phyloP scores from a whole-genome alignment of 805 yeast genomes.

The Metschnikowia aberdeeniae region DNA sequence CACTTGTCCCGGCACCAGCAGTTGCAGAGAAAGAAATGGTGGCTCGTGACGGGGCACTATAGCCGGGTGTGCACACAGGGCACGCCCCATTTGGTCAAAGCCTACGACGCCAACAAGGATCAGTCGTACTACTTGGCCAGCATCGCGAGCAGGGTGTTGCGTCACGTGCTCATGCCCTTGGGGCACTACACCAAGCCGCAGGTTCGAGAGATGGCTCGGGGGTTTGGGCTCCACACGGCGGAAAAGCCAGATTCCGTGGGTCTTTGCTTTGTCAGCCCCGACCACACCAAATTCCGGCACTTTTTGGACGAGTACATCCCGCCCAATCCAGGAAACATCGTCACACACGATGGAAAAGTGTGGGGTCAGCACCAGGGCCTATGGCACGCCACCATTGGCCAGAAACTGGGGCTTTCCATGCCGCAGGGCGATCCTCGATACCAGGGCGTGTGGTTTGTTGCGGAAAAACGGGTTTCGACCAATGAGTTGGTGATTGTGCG shows the following conservation, averaged over 20 bases:
- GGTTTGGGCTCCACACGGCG: slow-evolving; percentile 54
- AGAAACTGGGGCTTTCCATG: slow-evolving; percentile 71
- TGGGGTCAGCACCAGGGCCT: slow-evolving; percentile 85
- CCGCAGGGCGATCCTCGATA: slow-evolving; percentile 82
- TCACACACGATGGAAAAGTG: slow-evolving; percentile 66
- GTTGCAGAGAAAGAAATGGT: slow-evolving; percentile 45
- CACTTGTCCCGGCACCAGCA: slow-evolving; percentile 34
- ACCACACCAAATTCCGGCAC: slow-evolving; percentile 57
- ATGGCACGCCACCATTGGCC: slow-evolving; percentile 97
- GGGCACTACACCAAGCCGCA: slow-evolving; percentile 75
- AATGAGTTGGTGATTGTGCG: slow-evolving; percentile 79
- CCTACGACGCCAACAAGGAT: slow-evolving; percentile 62
- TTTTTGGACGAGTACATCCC: slow-evolving; percentile 73
- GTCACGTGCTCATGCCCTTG: slow-evolving; percentile 66
- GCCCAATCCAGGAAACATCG: slow-evolving; percentile 71
- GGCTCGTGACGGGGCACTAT: slow-evolving; percentile 91
- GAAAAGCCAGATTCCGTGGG: slow-evolving; percentile 93
- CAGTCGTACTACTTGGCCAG: slow-evolving; percentile 88
- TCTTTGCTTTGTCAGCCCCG: slow-evolving; percentile 78
- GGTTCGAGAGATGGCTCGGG: slow-evolving; percentile 63
- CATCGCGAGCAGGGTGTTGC: slow-evolving; percentile 44
- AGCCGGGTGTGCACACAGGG: slow-evolving; percentile 46
- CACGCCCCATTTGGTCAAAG: slow-evolving; percentile 43
- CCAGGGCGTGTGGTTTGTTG: slow-evolving; percentile 83
- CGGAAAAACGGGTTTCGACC: slow-evolving; percentile 56